Base-by-base conservation (phyloP, 139 green algal genomes). In the Closterium sp. region DNA sequence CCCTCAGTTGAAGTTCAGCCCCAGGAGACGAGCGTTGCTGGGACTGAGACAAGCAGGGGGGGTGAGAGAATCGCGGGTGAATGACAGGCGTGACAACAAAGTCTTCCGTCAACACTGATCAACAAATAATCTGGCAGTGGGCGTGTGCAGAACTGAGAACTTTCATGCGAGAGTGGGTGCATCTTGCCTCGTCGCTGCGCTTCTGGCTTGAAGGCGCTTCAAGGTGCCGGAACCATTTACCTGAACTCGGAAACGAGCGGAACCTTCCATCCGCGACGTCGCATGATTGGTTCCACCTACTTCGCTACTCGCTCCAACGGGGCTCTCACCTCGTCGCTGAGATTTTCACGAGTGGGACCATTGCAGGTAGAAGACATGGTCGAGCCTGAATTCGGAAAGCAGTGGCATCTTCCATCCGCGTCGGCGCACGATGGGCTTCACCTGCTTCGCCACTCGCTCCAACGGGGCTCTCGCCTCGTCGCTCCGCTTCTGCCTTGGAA, bases 351-450 rank as follows among this genome's bases (percentile, higher is more conserved):
- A 33, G 19, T 33, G 85, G 16, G 19, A 33, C 85, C 19, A 19
- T 34, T 19, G n/a, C n/a, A n/a, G n/a, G n/a, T n/a, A n/a, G n/a
- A n/a, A n/a, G n/a, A n/a, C n/a, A n/a, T n/a, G n/a, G n/a, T n/a
- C 38, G 19, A 8, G 91, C 91, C 87, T 92, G 92, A 98, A 97
- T 90, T 98, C 97, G 0, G 90, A 94, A 2, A 98, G 91, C 38
- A 97, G 76, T 1, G 92, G 94, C n/a, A 97, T 93, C 0, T 64
- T 93, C 30, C 86, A 89, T 89, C 3, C 1, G 3, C 32, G 34
- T 66, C n/a, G 31, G 36, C 19, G 16, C 86, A 31, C 28, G 21
- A 76, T 32, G 16, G 32, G 30, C 34, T 66, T 25, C 86, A 89
- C n/a, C 30, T 85, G 36, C 4, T 5, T 85, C 9, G n/a, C 86